These are phyloP conservation scores for Teunomyces gatunensis DNA, from an alignment of 805 yeast species.

Conservation along the genomic window DNA sequence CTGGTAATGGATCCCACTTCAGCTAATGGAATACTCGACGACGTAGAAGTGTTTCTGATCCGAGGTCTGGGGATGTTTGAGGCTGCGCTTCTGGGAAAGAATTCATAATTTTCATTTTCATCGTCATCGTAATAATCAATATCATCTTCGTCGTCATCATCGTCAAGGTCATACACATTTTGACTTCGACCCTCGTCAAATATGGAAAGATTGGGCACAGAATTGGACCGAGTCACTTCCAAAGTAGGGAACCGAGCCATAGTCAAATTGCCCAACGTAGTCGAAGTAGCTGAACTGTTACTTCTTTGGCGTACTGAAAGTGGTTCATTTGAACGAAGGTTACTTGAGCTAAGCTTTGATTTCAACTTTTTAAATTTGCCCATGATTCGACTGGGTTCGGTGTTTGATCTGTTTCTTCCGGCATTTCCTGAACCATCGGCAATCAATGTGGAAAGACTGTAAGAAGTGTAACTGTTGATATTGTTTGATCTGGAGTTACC, in stretches of 20 bases:
- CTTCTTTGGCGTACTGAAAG: neutral
- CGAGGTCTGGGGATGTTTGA: neutral
- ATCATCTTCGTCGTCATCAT: conserved; percentile 10
- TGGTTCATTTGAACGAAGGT: neutral
- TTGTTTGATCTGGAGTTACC: neutral
- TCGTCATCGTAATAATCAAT: conserved; percentile 12
- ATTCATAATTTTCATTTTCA: conserved; percentile 8
- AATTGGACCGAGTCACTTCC: conserved; percentile 4
- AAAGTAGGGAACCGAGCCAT: conserved; percentile 2
- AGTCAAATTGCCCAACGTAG: neutral
- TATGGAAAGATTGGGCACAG: conserved; percentile 2
- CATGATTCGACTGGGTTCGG: conserved; percentile 21
- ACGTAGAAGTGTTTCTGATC: neutral
- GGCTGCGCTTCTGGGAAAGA: conserved; percentile 5
- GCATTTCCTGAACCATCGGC: neutral
- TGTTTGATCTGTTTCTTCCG: conserved; percentile 11
- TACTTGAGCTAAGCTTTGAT: conserved; percentile 13
- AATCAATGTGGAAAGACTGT: conserved; percentile 5
- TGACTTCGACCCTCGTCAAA: conserved; percentile 2
- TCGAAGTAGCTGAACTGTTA: neutral
- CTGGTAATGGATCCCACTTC: neutral
- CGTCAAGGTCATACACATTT: neutral
- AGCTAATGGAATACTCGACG: neutral
- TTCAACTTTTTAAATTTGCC: conserved; percentile 23
- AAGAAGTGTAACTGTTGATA: conserved; percentile 4